Base-by-base conservation (phyloP, 208 protist species). In the Polymyxa betae region DNA sequence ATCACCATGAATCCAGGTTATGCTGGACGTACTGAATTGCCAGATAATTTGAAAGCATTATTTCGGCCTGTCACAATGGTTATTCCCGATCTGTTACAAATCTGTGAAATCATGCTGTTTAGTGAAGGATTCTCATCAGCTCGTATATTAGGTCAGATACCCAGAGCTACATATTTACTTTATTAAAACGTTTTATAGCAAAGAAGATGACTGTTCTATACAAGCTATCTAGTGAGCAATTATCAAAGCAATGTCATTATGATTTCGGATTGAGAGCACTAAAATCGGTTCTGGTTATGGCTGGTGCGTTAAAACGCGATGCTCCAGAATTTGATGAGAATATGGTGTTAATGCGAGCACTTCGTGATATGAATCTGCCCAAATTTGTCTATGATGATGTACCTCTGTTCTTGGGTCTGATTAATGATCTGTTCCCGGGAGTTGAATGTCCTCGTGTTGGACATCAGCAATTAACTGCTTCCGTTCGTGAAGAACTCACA, bases 1-100 rank as follows among this genome's bases (percentile, higher is more conserved):
- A 98, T 99, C 93, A 99, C 98, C 38, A 99, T 99, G 98, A 99
- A 99, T 93, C 98, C 98, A 0, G 98, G 98, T 90, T 99, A 99
- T 93, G 98, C 98, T n/a, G 98, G 98, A 49, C 96, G 98, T 89
- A 96, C 98, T 0, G 98, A 99, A 94, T 95, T 99, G 87, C 98
- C 98, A 0, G 98, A 99, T 92, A 99, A 99, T 93, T 94, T 99
- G 35, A 99, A 99, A 95, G 97, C 98, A 0, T 95, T 99, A 45
- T 99, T 99, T 94, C 96, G 98, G 60, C 97, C 98, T 1, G 97
- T 98, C 38, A 97, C 99, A 72, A 99, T 99, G 98, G 97, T 99
- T 29, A 96, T 98, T 38, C 98, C 98, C 24, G 96, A 99, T 92
- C 97, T 98, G 92, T 95, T 98, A 92, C 96, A 98, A 49, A 99